Evolutionary conservation across 78 protist species (phyloP).

Genomic region (Dictyostelium capitatum): DNA sequence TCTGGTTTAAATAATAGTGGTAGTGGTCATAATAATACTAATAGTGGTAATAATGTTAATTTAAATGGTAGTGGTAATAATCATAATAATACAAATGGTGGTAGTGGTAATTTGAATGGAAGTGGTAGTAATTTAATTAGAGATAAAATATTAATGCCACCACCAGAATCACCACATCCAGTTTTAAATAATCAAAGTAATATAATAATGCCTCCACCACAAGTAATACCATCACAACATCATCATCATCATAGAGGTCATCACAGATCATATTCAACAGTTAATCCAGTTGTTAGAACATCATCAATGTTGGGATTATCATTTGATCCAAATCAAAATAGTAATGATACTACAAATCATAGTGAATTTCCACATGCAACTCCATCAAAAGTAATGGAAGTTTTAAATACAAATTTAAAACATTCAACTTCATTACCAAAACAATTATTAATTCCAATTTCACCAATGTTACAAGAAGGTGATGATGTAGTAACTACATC

Average conservation of each 20-base stretch:
- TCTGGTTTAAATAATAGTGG: neutral
- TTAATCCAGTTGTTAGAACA: constrained; percentile 22
- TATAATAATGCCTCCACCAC: constrained; percentile 5
- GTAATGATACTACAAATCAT: constrained; percentile 41
- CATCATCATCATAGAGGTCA: constrained; percentile 41
- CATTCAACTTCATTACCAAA: constrained; percentile 41
- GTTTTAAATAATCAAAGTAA: neutral
- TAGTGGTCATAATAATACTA: neutral
- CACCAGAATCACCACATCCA: constrained; percentile 24
- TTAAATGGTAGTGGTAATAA: neutral
- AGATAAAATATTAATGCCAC: constrained; percentile 26
- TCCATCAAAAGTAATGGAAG: neutral
- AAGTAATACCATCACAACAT: neutral
- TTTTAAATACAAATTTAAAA: constrained; percentile 2
- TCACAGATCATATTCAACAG: constrained; percentile 39
- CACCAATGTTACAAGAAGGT: too few relatives aligned
- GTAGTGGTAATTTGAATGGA: neutral
- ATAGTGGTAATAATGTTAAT: neutral
- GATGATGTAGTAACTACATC: neutral
- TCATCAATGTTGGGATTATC: neutral
- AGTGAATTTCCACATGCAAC: constrained; percentile 14
- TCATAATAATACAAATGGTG: constrained; percentile 2
- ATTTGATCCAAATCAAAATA: constrained; percentile 43
- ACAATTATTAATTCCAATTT: neutral
- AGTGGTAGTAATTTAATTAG: neutral